Conservation (phyloP, 257 asterid genomes). For the Datura wrightii region DNA sequence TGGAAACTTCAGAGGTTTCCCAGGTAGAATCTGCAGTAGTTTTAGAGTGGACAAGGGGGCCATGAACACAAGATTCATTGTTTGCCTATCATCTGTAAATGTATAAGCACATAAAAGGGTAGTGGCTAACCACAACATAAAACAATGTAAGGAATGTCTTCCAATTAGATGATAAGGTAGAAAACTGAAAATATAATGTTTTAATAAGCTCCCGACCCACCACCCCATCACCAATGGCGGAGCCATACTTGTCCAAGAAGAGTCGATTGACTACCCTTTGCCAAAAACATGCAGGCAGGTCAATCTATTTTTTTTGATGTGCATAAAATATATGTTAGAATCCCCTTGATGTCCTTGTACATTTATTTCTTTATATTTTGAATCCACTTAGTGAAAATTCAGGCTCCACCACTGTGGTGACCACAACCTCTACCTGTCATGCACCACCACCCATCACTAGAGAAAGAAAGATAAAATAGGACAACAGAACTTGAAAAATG, state of each 20-base stretch:
- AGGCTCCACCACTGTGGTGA: not conserved
- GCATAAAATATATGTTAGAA: not conserved
- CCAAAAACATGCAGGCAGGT: not conserved
- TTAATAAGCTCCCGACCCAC: not conserved
- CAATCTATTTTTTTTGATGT: not conserved
- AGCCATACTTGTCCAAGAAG: not conserved
- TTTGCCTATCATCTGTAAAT: constrained; percentile 64
- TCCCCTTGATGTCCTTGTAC: too few relatives aligned
- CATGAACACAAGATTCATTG: constrained; percentile 56
- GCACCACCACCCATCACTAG: not conserved
- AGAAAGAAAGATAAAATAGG: not conserved
- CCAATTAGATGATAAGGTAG: not conserved
- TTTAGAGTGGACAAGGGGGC: constrained; percentile 44
- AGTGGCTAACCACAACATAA: not conserved
- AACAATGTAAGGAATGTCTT: not conserved
- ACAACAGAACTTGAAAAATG: not conserved
- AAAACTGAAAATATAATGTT: not conserved
- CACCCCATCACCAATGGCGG: not conserved
- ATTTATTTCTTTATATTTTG: not conserved
- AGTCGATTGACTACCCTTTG: not conserved
- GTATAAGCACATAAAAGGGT: constrained; percentile 29
- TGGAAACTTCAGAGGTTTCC: constrained; percentile 55
- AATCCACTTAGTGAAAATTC: too few relatives aligned
- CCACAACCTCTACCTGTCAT: not conserved
- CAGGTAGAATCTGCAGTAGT: constrained; percentile 47